Base-by-base conservation (phyloP, 805 yeast genomes). In the Candida sithepensis region DNA sequence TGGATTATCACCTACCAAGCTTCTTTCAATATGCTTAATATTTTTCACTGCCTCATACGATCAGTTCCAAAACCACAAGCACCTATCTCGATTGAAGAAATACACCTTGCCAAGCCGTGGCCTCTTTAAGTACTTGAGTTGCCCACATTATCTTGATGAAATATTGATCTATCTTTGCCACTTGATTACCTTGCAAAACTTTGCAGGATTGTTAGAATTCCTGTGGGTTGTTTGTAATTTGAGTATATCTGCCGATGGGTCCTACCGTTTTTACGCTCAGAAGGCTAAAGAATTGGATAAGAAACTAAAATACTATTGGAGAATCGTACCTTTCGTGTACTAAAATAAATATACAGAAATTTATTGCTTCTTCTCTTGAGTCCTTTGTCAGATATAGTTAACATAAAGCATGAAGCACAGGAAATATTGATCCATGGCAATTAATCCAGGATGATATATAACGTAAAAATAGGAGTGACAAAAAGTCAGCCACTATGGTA, bases 111-210 rank as follows among this genome's bases (percentile, higher is more conserved):
- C 95, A 2, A 61, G 57, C 2, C 61, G 65, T 32, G 73, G 82
- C 1, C 52, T 79, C 41, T 84, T 84, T 59, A 62, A 63, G 39
- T 61, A 61, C n/a, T 69, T 77, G 2, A 69, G 80, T 16, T 78
- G 84, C 54, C 85, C 92, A 0, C 95, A 86, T 62, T 86, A 85
- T 55, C 66, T 81, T 18, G 84, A 84, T 60, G 95, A 86, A 58
- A 67, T 82, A 6, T 23, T 75, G 32, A 73, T 86, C 2, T 86
- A 86, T 55, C 41, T 68, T 0, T 58, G 75, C 1, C 55, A 63
- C 16, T 34, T 49, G 3, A 16, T 61, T 0, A 13, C 63, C 10
- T 42, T 60, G 1, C 33, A 41, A 10, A 63, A 57, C 13, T 9
- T 9, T 2, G 53, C 53, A 13, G 54, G 62, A 50, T 7, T 56